Base-by-base conservation (phyloP, 805 yeast genomes). In the Pichia eremophila region DNA sequence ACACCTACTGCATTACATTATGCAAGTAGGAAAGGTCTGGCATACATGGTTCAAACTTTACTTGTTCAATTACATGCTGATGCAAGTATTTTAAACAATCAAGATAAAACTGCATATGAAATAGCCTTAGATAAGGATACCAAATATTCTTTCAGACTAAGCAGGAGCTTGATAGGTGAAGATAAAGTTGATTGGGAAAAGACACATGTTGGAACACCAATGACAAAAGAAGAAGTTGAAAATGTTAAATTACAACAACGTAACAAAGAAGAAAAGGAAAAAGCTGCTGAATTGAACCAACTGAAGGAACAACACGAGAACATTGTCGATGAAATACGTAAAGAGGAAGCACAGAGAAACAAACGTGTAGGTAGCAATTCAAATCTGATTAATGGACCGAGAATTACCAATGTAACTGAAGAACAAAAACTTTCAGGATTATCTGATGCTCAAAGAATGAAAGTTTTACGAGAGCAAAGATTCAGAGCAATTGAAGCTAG, bases 401-500 rank as follows among this genome's bases (percentile, higher is more conserved):
- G 43, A 35, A 15, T 44, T 2, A 22, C 2, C 5, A 35, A 29
- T 8, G 50, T 53, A 17, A 53, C 61, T 1, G 66, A 63, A 40
- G 72, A 66, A 53, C 66, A 69, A 22, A 79, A 78, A 41, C 56
- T 81, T 46, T 73, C 75, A 40, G 81, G 89, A 0, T 69, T 91
- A 46, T 74, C 79, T 8, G 88, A 81, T 1, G 87, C 80, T 27
- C 96, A 90, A 54, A 75, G 79, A 57, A 72, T 74, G 74, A 75
- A 81, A 57, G 67, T 93, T 19, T 89, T 90, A 85, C 77, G 99
- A 51, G 99, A 93, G 58, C 90, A 90, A 59, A 73, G 98, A 46
- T 97, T 97, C 0, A 75, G 98, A 47, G 99, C 99, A 0, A 97
- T 95, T 0, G 98, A 93, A 62, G 95, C 91, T 0, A 73, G 99